A percentile compares a stretch with the other conserved stretches of the same genome.
Evolutionary conservation across 352 stramenopile species (phyloP).

Genomic region (Phytophthora hybrid): DNA sequence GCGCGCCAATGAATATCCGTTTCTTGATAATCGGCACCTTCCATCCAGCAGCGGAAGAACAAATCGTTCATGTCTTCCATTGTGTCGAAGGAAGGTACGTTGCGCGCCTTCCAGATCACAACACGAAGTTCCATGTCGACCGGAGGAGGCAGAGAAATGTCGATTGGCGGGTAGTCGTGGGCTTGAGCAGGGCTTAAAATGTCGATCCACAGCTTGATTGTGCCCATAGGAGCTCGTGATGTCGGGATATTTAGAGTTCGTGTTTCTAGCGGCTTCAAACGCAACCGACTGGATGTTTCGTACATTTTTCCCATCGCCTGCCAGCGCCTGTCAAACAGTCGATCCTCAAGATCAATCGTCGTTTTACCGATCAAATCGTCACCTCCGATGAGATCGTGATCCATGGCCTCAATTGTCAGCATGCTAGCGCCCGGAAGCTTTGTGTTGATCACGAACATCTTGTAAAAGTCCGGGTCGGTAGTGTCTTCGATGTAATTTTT

Average conservation of each 20-base stretch:
- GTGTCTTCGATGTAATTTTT: slow-evolving; percentile 93
- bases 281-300: slow-evolving; percentile 73
- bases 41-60: slow-evolving; percentile 92
- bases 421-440: slow-evolving; percentile 88
- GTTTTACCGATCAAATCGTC: slow-evolving; percentile 94
- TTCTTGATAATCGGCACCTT: slow-evolving; percentile 80
- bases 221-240: slow-evolving; percentile 85
- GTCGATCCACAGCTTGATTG: slow-evolving; percentile 91
- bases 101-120: slow-evolving; percentile 93
- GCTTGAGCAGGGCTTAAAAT: slow-evolving; percentile 86
- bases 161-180: slow-evolving; percentile 79
- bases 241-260: slow-evolving; percentile 89
- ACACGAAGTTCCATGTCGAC: slow-evolving; percentile 93
- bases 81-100: slow-evolving; percentile 88
- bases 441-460: slow-evolving; percentile 87
- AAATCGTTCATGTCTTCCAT: slow-evolving; percentile 94
- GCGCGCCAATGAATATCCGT: slow-evolving; percentile 96
- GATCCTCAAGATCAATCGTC: slow-evolving; percentile 94
- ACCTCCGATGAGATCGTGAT: slow-evolving; percentile 90
- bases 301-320: slow-evolving; percentile 89
- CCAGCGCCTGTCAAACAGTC: slow-evolving; percentile 92
- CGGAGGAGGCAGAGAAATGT: slow-evolving; percentile 86
- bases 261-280: slow-evolving; percentile 80
- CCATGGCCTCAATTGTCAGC: slow-evolving; percentile 91
- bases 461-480: slow-evolving; percentile 93